Evolutionary conservation across 805 yeast species (phyloP), one percentile per base, ranked within the genome.

Genomic region (Monosporozyma siamensis): DNA sequence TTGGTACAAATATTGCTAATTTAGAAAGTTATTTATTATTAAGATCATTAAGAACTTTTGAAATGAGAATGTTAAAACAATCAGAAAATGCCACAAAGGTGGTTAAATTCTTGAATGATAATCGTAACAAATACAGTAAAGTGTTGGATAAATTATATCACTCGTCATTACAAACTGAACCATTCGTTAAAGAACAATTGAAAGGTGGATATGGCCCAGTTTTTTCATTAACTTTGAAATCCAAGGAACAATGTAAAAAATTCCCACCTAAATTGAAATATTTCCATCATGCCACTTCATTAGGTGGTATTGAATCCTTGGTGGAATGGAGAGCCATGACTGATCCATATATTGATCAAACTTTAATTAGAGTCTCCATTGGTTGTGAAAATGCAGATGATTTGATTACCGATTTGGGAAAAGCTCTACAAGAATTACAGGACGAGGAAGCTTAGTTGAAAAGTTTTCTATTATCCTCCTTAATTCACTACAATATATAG

Each of bases 271-370:
- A 68, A 45, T 66, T 87, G 45, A 73, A 76, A 50, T 75, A 74
- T 48, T 87, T 88, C 67, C 82, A 80, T 51, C 97, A 89, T 63
- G 95, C 96, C 4, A 88, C 96, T 0, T 86, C 95, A 2, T 68
- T 90, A 22, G 97, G 97, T 31, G 95, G 97, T 18, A 85, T 83
- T 11, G 97, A 90, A 63, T 82, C 94, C 37, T 67, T 88, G 55
- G 77, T 89, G 44, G 97, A 89, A 63, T 87, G 95, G 95, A 76
- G 96, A 56, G 80, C 86, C 0, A 56, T 89, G 64, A 72, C 82
- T 20, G 90, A 87, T 56, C 58, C 72, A 1, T 49, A 64, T 4
- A 81, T 79, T 11, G 67, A 73, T 17, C 71, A 74, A 18, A 71
- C 74, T 1, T 59, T 87, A 38, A 61, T 89, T 32, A 73, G 97